Conservation (phyloP, 2,329 filamentous ascomycete genomes). For the Coleophoma eucalyptorum region DNA sequence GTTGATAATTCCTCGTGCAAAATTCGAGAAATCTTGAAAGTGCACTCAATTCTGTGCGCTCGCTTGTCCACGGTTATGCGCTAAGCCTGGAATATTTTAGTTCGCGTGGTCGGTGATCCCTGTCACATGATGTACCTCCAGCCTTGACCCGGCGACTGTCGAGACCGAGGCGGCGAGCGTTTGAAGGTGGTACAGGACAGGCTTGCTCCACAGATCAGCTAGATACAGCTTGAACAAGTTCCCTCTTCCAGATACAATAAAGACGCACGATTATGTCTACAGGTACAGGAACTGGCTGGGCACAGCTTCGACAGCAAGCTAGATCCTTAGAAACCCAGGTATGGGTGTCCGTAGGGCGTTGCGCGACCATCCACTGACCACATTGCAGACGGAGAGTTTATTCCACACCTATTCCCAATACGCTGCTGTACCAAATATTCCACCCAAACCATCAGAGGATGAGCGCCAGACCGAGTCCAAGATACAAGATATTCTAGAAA, state of each 20-base stretch:
- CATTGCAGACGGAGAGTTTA: slow-evolving; percentile 70
- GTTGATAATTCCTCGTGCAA: slow-evolving; percentile 1
- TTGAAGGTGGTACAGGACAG: too few relatives aligned
- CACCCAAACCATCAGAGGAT: slow-evolving; percentile 79
- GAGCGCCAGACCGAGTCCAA: slow-evolving; percentile 77
- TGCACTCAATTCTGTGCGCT: background rate
- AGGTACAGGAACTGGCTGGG: slow-evolving; percentile 61
- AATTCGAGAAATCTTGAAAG: background rate
- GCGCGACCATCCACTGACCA: slow-evolving; percentile 9
- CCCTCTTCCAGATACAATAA: background rate
- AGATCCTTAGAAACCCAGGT: slow-evolving; percentile 88
- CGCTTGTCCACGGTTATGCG: too few relatives aligned
- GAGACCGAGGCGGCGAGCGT: too few relatives aligned
- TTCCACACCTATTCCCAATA: slow-evolving; percentile 91
- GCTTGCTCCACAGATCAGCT: too few relatives aligned
- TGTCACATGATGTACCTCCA: too few relatives aligned
- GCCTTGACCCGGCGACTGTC: too few relatives aligned
- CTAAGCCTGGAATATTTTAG: too few relatives aligned
- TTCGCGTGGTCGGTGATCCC: too few relatives aligned
- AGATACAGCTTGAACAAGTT: too few relatives aligned
- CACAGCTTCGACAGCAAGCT: slow-evolving; percentile 90
- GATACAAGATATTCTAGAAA: slow-evolving; percentile 79
- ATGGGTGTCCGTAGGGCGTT: slow-evolving; percentile 19
- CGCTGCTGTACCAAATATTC: slow-evolving; percentile 73
- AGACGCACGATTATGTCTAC: slow-evolving; percentile 11